Percentiles rank a stretch among this genome's conserved stretches.
Evolutionary conservation across 2,329 filamentous ascomycete species (phyloP).

Genomic region (Ophiostoma sp.): DNA sequence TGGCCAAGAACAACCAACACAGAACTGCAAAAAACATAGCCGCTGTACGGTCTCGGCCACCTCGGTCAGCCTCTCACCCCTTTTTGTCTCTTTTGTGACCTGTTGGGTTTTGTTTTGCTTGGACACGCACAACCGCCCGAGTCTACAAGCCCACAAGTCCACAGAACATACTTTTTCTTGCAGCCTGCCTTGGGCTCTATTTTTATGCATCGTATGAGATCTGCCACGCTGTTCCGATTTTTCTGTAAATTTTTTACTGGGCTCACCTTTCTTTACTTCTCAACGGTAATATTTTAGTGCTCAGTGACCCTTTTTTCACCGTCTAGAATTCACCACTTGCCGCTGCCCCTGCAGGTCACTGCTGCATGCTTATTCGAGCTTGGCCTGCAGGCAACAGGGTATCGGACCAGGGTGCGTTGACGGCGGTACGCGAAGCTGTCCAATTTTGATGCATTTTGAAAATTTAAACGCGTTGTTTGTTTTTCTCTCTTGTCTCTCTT

Average conservation of each 20-base stretch:
- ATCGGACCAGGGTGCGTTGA: neutral
- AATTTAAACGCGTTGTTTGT: neutral
- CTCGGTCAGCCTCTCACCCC: neutral
- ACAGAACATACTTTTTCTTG: neutral
- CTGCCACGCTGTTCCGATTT: conserved; percentile 1
- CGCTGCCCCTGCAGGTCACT: conserved; percentile 10
- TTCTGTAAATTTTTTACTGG: neutral
- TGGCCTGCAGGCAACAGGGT: neutral
- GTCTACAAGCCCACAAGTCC: neutral
- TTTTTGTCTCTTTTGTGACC: neutral
- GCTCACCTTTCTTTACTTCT: neutral
- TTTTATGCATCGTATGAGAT: neutral
- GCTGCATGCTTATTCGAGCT: conserved; percentile 18
- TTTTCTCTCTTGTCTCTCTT: neutral
- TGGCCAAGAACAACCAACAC: neutral
- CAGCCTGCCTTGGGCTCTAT: neutral
- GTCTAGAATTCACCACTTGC: neutral
- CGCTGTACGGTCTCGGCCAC: neutral
- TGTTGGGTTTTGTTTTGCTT: neutral
- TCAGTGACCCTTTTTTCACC: neutral
- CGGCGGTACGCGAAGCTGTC: neutral
- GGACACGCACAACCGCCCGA: neutral
- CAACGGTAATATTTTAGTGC: neutral
- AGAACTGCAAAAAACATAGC: neutral
- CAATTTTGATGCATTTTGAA: neutral